Evolutionary conservation across 768 basidiomycete species (phyloP).

Genomic region (Pleurotus salmoneostramineus): DNA sequence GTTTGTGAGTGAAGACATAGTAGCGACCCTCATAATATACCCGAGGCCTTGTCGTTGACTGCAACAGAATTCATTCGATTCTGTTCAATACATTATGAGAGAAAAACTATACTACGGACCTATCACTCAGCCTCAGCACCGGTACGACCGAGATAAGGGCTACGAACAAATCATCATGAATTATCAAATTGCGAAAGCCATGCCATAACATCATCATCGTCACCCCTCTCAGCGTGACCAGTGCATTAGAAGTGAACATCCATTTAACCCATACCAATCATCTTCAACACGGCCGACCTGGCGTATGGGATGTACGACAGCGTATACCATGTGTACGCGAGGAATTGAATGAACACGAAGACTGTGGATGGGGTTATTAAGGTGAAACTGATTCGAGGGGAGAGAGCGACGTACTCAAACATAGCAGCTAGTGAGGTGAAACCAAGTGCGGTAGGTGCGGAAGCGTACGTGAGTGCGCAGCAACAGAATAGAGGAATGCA

Average conservation of each 20-base stretch:
- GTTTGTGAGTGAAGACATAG: no score
- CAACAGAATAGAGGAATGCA: slow-evolving; percentile 41
- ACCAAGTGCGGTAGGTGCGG: slow-evolving; percentile 48
- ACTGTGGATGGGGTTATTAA: slow-evolving; percentile 39
- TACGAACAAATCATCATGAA: no score
- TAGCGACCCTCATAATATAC: no score
- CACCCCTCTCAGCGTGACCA: slow-evolving; percentile 13
- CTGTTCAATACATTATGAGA: no score
- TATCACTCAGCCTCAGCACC: no score
- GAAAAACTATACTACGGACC: no score
- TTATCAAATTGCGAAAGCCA: background rate
- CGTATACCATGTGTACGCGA: slow-evolving; percentile 90
- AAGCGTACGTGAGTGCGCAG: slow-evolving; percentile 70
- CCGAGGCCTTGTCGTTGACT: no score
- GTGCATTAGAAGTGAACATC: background rate
- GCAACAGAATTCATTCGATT: no score
- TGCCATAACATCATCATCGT: background rate
- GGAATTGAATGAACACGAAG: slow-evolving; percentile 87
- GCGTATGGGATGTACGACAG: slow-evolving; percentile 92
- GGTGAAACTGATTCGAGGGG: background rate
- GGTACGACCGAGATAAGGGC: no score
- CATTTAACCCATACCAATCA: slow-evolving; percentile 45
- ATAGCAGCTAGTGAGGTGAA: slow-evolving; percentile 55
- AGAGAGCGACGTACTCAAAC: slow-evolving; percentile 47
- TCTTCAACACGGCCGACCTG: slow-evolving; percentile 63